Conservation (phyloP, 257 asterid genomes). For the Catharanthus roseus region DNA sequence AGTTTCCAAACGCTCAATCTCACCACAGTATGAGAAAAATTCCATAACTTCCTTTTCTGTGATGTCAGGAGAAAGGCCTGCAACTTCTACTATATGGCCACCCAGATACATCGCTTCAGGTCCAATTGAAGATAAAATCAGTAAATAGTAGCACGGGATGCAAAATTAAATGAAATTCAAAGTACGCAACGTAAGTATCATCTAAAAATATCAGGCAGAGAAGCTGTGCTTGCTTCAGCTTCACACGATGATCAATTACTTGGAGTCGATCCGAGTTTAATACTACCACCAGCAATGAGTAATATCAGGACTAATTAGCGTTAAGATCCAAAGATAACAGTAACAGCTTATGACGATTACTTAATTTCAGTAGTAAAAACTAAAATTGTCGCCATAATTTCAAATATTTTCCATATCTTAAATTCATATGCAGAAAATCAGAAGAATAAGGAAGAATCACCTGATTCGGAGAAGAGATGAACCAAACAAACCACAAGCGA, state of each 20-base stretch:
- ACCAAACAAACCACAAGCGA: not conserved
- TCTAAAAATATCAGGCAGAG: not conserved
- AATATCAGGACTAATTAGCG: not conserved
- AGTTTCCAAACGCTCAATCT: conserved; percentile 35
- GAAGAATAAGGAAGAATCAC: not conserved
- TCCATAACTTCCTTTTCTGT: conserved; percentile 40
- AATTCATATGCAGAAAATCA: not conserved
- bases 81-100: conserved; percentile 44
- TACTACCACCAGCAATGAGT: not conserved
- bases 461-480: not conserved
- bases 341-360: not conserved
- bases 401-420: not conserved
- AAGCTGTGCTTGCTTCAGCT: not conserved
- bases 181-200: not conserved
- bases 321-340: not conserved
- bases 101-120: conserved; percentile 29
- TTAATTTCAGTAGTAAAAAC: not conserved
- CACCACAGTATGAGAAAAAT: conserved; percentile 60
- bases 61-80: conserved; percentile 47
- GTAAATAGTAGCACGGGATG: not conserved
- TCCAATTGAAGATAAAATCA: not conserved
- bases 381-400: not conserved
- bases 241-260: not conserved
- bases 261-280: no score
- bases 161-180: not conserved